Evolutionary conservation across 2,329 filamentous ascomycete species (phyloP).

Genomic region (Trichoderma cornu-damae): DNA sequence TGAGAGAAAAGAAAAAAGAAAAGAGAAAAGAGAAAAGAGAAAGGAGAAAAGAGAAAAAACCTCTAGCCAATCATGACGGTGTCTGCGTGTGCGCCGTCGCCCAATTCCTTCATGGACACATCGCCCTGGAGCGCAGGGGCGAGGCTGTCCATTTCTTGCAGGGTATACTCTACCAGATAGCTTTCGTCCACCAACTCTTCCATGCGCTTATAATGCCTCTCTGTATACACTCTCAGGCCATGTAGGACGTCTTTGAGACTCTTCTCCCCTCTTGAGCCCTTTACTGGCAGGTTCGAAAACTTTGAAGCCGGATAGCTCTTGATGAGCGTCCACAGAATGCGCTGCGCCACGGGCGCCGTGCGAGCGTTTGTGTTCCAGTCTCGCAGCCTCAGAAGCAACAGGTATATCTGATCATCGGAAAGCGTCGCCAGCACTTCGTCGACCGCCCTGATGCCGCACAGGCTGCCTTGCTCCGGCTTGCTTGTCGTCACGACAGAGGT

Average conservation of each 20-base stretch:
- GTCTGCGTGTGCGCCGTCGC: slow-evolving; percentile 36
- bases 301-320: slow-evolving; percentile 74
- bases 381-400: slow-evolving; percentile 71
- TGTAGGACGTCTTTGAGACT: slow-evolving; percentile 79
- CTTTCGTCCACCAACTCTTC: slow-evolving; percentile 92
- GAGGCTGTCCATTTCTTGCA: slow-evolving; percentile 84
- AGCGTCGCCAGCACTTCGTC: slow-evolving; percentile 78
- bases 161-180: slow-evolving; percentile 87
- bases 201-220: slow-evolving; percentile 83
- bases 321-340: slow-evolving; percentile 73
- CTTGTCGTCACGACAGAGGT: slow-evolving; percentile 66
- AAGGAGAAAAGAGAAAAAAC: no score
- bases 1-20: no score
- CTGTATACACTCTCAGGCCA: slow-evolving; percentile 84
- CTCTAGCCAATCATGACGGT: slow-evolving; percentile 38
- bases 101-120: slow-evolving; percentile 32
- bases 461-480: slow-evolving; percentile 55
- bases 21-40: no score
- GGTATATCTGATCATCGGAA: slow-evolving; percentile 79
- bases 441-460: slow-evolving; percentile 63
- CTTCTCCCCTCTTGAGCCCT: slow-evolving; percentile 52
- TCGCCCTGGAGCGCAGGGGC: slow-evolving; percentile 40
- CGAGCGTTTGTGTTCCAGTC: slow-evolving; percentile 98
- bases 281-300: slow-evolving; percentile 64
- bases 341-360: slow-evolving; percentile 78